These are phyloP conservation scores for Fusarium illudens DNA, from an alignment of 2,329 filamentous ascomycete species.

Conservation along the genomic window DNA sequence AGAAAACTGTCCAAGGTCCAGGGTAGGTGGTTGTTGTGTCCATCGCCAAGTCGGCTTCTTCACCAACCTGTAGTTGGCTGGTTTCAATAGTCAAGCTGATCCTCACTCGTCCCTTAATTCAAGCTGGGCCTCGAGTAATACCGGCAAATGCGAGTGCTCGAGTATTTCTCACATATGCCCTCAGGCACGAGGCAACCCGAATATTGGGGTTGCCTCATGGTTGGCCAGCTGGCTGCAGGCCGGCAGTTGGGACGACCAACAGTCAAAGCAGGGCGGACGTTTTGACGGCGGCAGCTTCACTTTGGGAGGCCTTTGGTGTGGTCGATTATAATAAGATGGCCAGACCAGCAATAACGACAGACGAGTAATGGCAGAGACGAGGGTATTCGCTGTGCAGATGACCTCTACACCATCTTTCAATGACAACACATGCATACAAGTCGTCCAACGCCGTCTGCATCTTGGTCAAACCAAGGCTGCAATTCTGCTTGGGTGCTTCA, in stretches of 20 bases:
- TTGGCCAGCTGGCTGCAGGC: constrained; percentile 6
- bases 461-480: constrained; percentile 18
- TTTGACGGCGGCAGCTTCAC: constrained; percentile 11
- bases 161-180: constrained; percentile 11
- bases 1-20: neutral
- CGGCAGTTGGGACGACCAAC: constrained; percentile 13
- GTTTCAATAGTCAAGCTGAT: neutral
- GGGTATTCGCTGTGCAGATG: neutral
- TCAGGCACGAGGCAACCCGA: constrained; percentile 15
- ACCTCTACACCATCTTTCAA: constrained; percentile 28
- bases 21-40: neutral
- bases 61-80: neutral
- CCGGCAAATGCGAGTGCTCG: constrained; percentile 26
- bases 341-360: constrained; percentile 16
- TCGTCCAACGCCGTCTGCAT: constrained; percentile 29
- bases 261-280: constrained; percentile 27
- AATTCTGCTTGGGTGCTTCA: constrained; percentile 16
- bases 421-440: constrained; percentile 35
- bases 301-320: neutral
- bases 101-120: neutral
- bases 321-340: constrained; percentile 32
- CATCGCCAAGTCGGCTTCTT: neutral
- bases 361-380: constrained; percentile 19
- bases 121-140: constrained; percentile 13
- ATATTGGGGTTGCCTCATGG: constrained; percentile 11